A percentile compares a stretch with the other conserved stretches of the same genome.
These are phyloP conservation scores for Xylariaceae sp. DNA, from an alignment of 2,329 filamentous ascomycete genomes.

Conservation along the genomic window DNA sequence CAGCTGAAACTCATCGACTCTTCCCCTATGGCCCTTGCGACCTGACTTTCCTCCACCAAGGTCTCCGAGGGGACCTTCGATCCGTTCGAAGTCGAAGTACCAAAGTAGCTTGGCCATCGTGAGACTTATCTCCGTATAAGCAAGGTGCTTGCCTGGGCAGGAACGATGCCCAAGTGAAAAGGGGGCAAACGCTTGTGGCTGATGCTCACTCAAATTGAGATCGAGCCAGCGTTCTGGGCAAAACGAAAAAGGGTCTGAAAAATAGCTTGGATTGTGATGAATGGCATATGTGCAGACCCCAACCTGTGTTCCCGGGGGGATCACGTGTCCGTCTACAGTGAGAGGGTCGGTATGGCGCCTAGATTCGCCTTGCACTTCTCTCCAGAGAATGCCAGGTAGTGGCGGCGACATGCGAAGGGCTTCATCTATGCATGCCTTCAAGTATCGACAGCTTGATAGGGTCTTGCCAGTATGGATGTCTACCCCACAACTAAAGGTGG, in stretches of 20 bases:
- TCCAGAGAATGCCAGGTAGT: not conserved
- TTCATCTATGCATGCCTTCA: not conserved
- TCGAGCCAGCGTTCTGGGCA: not conserved
- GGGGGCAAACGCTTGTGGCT: not conserved
- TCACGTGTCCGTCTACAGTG: not conserved
- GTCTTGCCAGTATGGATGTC: not conserved
- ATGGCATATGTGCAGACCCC: not conserved
- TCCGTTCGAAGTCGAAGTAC: not conserved
- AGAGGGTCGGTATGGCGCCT: not conserved
- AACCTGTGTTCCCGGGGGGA: not conserved
- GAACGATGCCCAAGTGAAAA: not conserved
- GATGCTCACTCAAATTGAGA: not conserved
- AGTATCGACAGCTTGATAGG: not conserved
- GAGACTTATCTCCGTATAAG: not conserved
- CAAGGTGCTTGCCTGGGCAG: not conserved
- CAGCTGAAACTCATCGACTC: not conserved
- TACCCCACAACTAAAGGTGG: not conserved
- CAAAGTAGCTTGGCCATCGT: not conserved
- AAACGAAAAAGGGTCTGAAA: not conserved
- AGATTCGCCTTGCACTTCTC: not conserved
- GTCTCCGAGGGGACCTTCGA: not conserved
- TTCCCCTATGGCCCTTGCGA: not conserved
- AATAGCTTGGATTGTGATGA: not conserved
- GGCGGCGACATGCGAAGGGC: not conserved
- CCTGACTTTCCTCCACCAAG: not conserved